Evolutionary conservation across 805 yeast species (phyloP), one percentile per base, ranked within the genome.

Genomic region (Cyberlindnera japonica): DNA sequence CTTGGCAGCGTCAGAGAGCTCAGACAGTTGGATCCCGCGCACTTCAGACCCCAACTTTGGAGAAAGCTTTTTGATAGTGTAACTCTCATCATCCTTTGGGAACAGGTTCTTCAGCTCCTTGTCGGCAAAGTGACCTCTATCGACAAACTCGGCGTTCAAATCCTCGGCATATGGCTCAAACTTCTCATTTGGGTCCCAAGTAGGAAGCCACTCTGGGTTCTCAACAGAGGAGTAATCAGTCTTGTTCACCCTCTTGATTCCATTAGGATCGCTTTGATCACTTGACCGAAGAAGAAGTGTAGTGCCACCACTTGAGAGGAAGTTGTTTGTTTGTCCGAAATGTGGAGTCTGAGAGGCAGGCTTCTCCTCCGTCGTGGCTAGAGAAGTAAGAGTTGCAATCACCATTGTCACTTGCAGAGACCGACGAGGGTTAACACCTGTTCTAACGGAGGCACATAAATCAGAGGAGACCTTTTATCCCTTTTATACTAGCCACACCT

Each of bases 21-120:
- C 59, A 16, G 82, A 73, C 38, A 82, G 65, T 54, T 81, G 87
- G 33, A 83, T 55, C 26, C 82, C 83, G 20, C 61, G 61, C 33
- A 84, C 64, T 47, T 78, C 86, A 15, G 80, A 66, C 16, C 93
- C 95, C 38, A 85, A 67, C 54, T 76, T 81, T 22, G 93, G 91
- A 2, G 86, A 76, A 27, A 83, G 58, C 47, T 72, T 73, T 37
- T 59, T 57, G 26, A 44, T 28, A 2, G 14, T 36, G 26, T 23
- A 17, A 3, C 35, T 18, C 13, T 26, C 39, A n/a, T 55, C 49
- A 6, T 54, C 51, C 13, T 40, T 43, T 41, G 75, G 75, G 50
- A 79, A 71, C 44, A 82, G 65, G 52, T 72, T 74, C 21, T 71
- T 68, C 43, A 77, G 69, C 3, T 60, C 48, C 19, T 77, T 72